A percentile compares a stretch with the other conserved stretches of the same genome.
Conservation (phyloP, 108 stramenopile species). For the Fistulifera pelliculosa region DNA sequence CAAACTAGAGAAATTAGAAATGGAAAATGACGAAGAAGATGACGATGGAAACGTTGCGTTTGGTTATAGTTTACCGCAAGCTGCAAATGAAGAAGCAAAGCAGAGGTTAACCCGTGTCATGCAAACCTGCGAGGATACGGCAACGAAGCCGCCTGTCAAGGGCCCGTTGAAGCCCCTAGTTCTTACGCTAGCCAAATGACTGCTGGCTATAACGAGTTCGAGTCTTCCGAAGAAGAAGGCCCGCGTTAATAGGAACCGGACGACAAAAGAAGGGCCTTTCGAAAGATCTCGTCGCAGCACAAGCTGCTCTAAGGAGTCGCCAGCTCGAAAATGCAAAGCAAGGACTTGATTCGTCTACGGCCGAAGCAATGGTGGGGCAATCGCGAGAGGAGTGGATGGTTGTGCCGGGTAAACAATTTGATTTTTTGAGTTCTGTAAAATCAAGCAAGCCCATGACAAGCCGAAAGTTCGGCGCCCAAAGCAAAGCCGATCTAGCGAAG, state of each 20-base stretch:
- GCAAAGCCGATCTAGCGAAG: slow-evolving; percentile 26
- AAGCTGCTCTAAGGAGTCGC: slow-evolving; percentile 22
- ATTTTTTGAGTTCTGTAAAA: slow-evolving; percentile 67
- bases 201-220: slow-evolving; percentile 13
- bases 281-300: slow-evolving; percentile 15
- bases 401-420: slow-evolving; percentile 64
- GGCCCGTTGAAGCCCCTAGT: slow-evolving; percentile 13
- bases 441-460: slow-evolving; percentile 34
- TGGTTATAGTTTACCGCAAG: slow-evolving; percentile 64
- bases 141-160: background rate
- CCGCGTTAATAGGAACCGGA: slow-evolving; percentile 38
- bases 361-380: slow-evolving; percentile 8
- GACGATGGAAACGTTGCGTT: slow-evolving; percentile 13
- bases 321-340: slow-evolving; percentile 22
- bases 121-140: slow-evolving; percentile 9
- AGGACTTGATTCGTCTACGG: slow-evolving; percentile 5
- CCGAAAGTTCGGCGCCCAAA: slow-evolving; percentile 46
- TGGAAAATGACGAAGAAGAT: slow-evolving; percentile 43
- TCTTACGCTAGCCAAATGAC: slow-evolving; percentile 2
- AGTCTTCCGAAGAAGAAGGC: slow-evolving; percentile 58
- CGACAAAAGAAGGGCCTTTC: slow-evolving; percentile 20
- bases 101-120: slow-evolving; percentile 10
- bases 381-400: slow-evolving; percentile 86
- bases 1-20: slow-evolving; percentile 61
- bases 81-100: slow-evolving; percentile 20